These are phyloP conservation scores for Juglanconis sp. DNA, from an alignment of 2,329 filamentous ascomycete species.

Conservation along the genomic window DNA sequence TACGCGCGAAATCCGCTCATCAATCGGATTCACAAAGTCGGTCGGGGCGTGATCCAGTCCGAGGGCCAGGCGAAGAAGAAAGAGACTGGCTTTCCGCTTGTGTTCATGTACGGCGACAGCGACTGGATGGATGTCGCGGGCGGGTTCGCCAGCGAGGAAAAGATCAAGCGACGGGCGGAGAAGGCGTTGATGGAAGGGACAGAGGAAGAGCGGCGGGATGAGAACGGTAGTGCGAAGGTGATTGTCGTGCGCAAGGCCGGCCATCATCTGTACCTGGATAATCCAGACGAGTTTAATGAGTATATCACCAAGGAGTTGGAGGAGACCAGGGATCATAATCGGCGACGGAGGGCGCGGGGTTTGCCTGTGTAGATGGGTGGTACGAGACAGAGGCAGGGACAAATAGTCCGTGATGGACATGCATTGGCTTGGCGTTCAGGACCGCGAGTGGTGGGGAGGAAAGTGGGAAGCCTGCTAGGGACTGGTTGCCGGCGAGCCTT, in stretches of 20 bases:
- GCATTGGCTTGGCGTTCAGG: slow-evolving; percentile 12
- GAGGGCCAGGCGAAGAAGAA: slow-evolving; percentile 29
- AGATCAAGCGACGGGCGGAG: slow-evolving; percentile 65
- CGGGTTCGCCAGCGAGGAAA: slow-evolving; percentile 75
- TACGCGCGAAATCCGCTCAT: slow-evolving; percentile 87
- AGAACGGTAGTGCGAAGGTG: slow-evolving; percentile 81
- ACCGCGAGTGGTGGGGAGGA: not conserved
- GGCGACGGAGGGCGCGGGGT: slow-evolving; percentile 15
- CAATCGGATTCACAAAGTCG: slow-evolving; percentile 79
- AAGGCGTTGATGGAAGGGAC: slow-evolving; percentile 60
- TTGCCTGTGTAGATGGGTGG: not conserved
- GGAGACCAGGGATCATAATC: slow-evolving; percentile 37
- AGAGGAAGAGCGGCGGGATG: slow-evolving; percentile 63
- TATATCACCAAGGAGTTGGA: slow-evolving; percentile 52
- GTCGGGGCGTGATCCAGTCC: slow-evolving; percentile 59
- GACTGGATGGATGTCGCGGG: slow-evolving; percentile 98
- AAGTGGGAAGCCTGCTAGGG: not conserved
- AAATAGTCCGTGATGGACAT: not conserved
- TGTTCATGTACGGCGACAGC: slow-evolving; percentile 95
- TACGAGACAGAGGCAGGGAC: not conserved
- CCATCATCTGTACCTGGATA: slow-evolving; percentile 60
- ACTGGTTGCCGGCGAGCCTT: no score
- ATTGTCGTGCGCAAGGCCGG: slow-evolving; percentile 65
- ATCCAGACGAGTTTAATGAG: slow-evolving; percentile 55
- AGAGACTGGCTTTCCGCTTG: slow-evolving; percentile 72